Evolutionary conservation across 2,329 filamentous ascomycete genomes (phyloP), one percentile per base, ranked within the genome.

Genomic region (Fusarium pseudonygamai): DNA sequence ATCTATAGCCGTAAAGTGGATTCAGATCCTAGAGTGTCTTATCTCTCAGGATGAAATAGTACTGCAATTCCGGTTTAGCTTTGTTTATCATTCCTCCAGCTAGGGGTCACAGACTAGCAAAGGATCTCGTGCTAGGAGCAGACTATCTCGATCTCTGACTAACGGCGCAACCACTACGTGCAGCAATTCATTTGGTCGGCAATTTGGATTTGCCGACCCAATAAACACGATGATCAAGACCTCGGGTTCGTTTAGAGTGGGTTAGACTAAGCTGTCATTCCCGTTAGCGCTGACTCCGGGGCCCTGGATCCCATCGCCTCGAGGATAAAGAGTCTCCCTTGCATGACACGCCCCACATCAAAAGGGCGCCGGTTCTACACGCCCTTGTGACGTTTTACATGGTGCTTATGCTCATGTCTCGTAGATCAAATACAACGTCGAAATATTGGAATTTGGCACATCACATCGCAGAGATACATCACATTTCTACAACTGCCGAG

Each of bases 301-400:
- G 15, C 40, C 11, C 10, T 52, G 9, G 26, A 46, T 24, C 28
- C 9, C 22, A 7, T 39, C 30, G 43, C 46, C 37, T 61, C 22
- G 28, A 56, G 49, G 6, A 22, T 22, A 43, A 66, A 28, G 40
- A 28, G 22, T 6, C 32, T 43, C 45, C 62, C 63, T 61, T 67
- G 50, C 36, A 65, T 56, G 53, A 36, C 53, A 46, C 26, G 11
- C 63, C 16, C 64, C 64, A 67, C 64, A 39, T 16, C 12, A 3
- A 36, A 67, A 67, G 64, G 64, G 64, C 64, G 64, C 30, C 24
- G 28, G 14, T 14, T 13, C 11, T 55, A 9, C 45, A 45, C 45
- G 39, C 32, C 58, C 62, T 39, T 34, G 2, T 57, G 15, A 28
- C 7, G 15, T 28, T 40, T n/a, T 40, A 28, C 50, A 26, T 36